Base-by-base conservation (phyloP, 139 green algal species). In the Mychonastes homosphaera region DNA sequence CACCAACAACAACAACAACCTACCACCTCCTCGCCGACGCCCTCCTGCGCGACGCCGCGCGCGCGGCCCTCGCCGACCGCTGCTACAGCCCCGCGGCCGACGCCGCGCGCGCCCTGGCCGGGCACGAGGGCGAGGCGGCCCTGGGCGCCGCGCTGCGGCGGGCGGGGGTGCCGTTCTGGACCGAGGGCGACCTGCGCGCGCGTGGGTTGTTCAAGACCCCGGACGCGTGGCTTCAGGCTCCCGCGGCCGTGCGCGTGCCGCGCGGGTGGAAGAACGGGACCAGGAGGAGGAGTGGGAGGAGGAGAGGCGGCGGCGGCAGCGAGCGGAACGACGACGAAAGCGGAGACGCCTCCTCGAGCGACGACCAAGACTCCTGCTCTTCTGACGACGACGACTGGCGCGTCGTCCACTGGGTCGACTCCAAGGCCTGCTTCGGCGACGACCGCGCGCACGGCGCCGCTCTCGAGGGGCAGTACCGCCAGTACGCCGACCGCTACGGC, bases 361-460 rank as follows among this genome's bases (percentile, higher is more conserved):
- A 7, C 19, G 5, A 6, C 33, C 32, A n/a, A 23, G 47, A 6
- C 0, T 16, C 34, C 21, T 4, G 29, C 23, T 2, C 26, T 49
- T 23, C 33, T 35, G 10, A 15, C 1, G 23, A 28, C n/a, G 24
- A 28, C 29, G 27, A 3, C 3, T 78, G 64, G 64, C 69, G 63
- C 10, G 45, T 94, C 0, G 81, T 96, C 18, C 72, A 84, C 56
- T 96, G 88, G 88, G 89, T 96, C 48, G 88, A 96, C 79, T 88
- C 75, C 83, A 96, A 96, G 73, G 88, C 88, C 13, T 89, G 79
- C 9, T 96, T 95, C 84, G 82, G 85, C 2, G 84, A 94, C 60
- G 72, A 78, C 16, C 63, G 74, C 33, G 78, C 61, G 19, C 84
- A 93, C 62, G 55, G 60, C 51, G 51, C 75, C 56, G 74, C 85